Evolutionary conservation across 176 grass and related monocot genomes (phyloP), one percentile per base, ranked within the genome.

Genomic region (Ampelocalamus luodianensis): DNA sequence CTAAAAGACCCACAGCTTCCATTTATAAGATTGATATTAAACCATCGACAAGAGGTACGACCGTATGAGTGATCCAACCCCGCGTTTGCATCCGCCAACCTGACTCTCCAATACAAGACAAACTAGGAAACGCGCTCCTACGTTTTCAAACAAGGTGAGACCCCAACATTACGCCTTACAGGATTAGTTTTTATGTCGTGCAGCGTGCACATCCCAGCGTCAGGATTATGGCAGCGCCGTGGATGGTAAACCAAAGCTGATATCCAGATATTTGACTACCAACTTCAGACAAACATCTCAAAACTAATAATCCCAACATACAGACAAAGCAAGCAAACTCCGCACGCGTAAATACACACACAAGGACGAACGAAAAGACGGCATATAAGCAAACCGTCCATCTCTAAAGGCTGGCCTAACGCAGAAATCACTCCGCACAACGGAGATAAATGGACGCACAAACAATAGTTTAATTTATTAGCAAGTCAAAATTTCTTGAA

Each of bases 401-500:
- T 40, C 76, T 14, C 8, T 16, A 13, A 43, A 13, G 14, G 18
- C 26, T 26, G 26, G 26, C 2, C 44, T 29, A 14, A 40, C 16
- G 10, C 14, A 46, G 13, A 42, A 40, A 49, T 34, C 42, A 74
- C 63, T 37, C 44, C 22, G 34, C 8, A 8, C 22, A 72, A 38
- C 4, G 13, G 50, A 26, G 45, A 53, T 7, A 71, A 78, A 78
- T 77, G 56, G 26, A 51, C 39, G 79, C 89, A 83, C 84, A 87
- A 83, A 83, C 74, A 87, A 78, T 68, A 66, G 68, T 87, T 87
- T 79, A 50, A 79, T 72, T 90, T 90, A 90, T 90, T 90, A 90
- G 16, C 89, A 90, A 90, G 84, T 87, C 84, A 83, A 90, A 90
- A 90, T 83, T 90, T 87, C 84, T 90, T 79, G 83, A 87, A 90